Evolutionary conservation across 495 filamentous ascomycete genomes (phyloP).

Genomic region (Durotheca rogersii): DNA sequence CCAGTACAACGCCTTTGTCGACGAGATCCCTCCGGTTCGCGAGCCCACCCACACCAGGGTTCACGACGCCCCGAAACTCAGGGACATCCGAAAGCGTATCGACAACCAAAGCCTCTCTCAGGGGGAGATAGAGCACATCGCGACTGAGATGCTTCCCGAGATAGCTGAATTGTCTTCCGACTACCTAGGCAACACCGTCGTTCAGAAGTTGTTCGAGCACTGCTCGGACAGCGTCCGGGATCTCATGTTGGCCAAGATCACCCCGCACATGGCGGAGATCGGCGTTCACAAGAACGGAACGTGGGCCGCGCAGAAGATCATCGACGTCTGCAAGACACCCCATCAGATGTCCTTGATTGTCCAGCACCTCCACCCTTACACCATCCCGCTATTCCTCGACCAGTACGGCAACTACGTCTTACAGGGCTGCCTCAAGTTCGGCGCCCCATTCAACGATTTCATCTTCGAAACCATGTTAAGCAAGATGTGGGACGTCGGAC

Average conservation of each 20-base stretch:
- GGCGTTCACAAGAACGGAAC: slow-evolving; percentile 99
- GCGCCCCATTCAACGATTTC: slow-evolving; percentile 84
- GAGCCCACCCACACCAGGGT: slow-evolving; percentile 89
- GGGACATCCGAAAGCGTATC: slow-evolving; percentile 95
- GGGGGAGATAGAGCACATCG: slow-evolving; percentile 88
- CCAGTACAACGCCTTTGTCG: slow-evolving; percentile 65
- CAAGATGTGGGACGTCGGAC: slow-evolving; percentile 90
- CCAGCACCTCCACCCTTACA: slow-evolving; percentile 78
- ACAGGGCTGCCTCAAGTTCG: slow-evolving; percentile 92
- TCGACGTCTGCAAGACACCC: slow-evolving; percentile 86
- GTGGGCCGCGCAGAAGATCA: slow-evolving; percentile 99
- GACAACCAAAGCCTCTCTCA: slow-evolving; percentile 86
- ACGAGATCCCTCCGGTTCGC: slow-evolving; percentile 84
- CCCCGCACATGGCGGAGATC: slow-evolving; percentile 92
- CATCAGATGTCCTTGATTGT: slow-evolving; percentile 83
- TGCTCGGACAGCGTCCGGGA: slow-evolving; percentile 89
- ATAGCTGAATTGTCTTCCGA: slow-evolving; percentile 93
- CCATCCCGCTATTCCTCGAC: slow-evolving; percentile 87
- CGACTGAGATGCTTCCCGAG: slow-evolving; percentile 89
- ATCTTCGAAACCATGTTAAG: slow-evolving; percentile 97
- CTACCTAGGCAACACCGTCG: slow-evolving; percentile 98
- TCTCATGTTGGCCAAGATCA: slow-evolving; percentile 84
- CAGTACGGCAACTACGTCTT: slow-evolving; percentile 98
- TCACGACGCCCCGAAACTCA: slow-evolving; percentile 91
- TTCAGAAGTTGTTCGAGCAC: slow-evolving; percentile 96